Evolutionary conservation across 306 rosid species (phyloP), one percentile per base, ranked within the genome.

Genomic region (Mucuna pruriens): DNA sequence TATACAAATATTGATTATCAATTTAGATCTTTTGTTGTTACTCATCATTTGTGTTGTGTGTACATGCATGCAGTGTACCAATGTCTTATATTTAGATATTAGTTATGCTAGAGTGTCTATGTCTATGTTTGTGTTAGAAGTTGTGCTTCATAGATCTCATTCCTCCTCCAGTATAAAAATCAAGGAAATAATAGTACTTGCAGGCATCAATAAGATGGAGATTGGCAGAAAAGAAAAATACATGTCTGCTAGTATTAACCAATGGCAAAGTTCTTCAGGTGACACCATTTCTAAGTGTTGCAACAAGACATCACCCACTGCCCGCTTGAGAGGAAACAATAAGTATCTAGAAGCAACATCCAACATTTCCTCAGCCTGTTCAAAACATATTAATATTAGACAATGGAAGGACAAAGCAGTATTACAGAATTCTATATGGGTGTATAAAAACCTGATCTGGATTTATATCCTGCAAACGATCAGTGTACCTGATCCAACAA

Each of bases 321-420:
- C 97, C 29, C 97, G 95, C 90, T 91, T 95, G 17, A 93, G 95
- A 82, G 99, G 95, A 87, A 95, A 95, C 75, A 95, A 34, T 75
- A 95, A 79, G 78, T 93, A 95, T 91, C 99, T 89, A 16, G 97
- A 89, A 85, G 97, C 97, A 76, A 90, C 95, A 88, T 93, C 97
- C 55, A 91, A 91, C 86, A 93, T 88, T 91, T 93, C 97, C 85
- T 90, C 97, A 9, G 93, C 99, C 97, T 95, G 91, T 66, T 46
- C 72, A 65, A 76, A 72, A 52, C 46, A 64, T 22, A 78, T 34
- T 3, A 82, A 23, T 31, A 67, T 86, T 83, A 82, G 62, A 86
- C 55, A 13, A 33, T 36, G 80, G 82, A 8, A 68, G 42, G 38
- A 57, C 63, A 66, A 65, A 66, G 20, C 40, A 84, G 25, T 66